Base-by-base conservation (phyloP, 2,329 filamentous ascomycete genomes). In the Aspergillus udagawae region DNA sequence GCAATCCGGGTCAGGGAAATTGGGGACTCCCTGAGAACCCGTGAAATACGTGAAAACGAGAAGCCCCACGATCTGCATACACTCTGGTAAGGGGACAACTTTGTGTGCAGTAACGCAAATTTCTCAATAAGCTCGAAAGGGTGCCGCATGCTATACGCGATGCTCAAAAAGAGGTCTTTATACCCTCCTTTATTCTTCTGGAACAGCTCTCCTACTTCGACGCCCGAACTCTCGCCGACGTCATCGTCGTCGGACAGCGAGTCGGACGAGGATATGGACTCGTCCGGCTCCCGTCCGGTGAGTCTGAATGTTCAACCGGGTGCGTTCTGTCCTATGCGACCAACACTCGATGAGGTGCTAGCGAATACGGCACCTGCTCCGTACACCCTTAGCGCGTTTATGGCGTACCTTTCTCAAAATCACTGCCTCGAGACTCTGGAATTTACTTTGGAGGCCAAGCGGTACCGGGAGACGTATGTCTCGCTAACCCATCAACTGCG, bases 371-470 rank as follows among this genome's bases (percentile, higher is more conserved):
- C 94, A 38, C 86, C 90, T 8, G 87, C 91, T 44, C 94, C 94
- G 64, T 97, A 91, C 83, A 96, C 92, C 0, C 81, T 97, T 8
- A 87, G 86, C 59, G 93, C 93, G 32, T 97, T 97, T 75, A 97
- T 94, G 86, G 92, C 92, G 55, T 97, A 96, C 69, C 83, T 97
- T 3, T 97, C 93, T 1, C 92, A 96, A 70, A 97, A 97, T 69
- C 93, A 97, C 75, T 99, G 94, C 71, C 80, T 97, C 63, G 94
- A 99, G 75, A 97, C 92, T 1, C 81, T 99, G 42, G 94, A 97
- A 71, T 99, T 99, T 74, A 96, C 92, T 44, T 88, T 97, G 82
- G 94, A 97, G 72, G 90, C 93, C 23, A 89, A 92, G 57, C 85
- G 91, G 59, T 99, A 97, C 72, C 83, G 86, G 53, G 84, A 87